Evolutionary conservation across 2,329 filamentous ascomycete species (phyloP).

Genomic region (Trichoderma sp.): DNA sequence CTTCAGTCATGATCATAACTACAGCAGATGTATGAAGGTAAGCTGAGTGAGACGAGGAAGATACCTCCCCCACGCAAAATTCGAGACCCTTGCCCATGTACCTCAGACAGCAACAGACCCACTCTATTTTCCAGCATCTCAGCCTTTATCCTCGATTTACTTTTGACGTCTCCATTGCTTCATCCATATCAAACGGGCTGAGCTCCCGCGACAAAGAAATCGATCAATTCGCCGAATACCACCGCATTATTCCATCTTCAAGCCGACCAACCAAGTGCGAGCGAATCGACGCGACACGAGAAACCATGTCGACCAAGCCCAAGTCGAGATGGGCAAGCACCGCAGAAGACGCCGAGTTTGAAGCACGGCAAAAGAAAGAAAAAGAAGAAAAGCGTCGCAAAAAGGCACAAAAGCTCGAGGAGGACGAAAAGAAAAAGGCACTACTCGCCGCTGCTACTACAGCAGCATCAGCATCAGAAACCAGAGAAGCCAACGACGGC

Average conservation of each 20-base stretch:
- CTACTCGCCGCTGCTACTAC: not conserved
- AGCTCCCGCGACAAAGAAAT: not conserved
- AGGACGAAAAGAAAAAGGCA: constrained; percentile 32
- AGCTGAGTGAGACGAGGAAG: not conserved
- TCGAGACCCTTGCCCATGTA: not conserved
- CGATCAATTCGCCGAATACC: not conserved
- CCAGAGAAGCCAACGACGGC: not conserved
- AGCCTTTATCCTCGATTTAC: not conserved
- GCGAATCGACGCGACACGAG: not conserved
- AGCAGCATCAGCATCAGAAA: not conserved
- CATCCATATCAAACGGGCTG: not conserved
- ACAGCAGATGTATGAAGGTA: not conserved
- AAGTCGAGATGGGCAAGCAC: constrained; percentile 87
- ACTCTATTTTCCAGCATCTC: not conserved
- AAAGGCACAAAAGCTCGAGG: constrained; percentile 69
- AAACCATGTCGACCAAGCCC: constrained; percentile 54
- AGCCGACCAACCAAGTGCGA: no score
- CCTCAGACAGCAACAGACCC: not conserved
- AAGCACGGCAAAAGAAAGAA: constrained; percentile 69
- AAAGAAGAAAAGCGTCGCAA: constrained; percentile 86
- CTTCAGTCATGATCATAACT: not conserved
- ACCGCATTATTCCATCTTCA: not conserved
- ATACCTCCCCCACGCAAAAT: not conserved
- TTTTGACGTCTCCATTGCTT: not conserved
- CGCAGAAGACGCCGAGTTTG: constrained; percentile 73